A percentile compares a stretch with the other conserved stretches of the same genome.
phyloP scores from a whole-genome alignment of 306 rosid species.

The Ochetophila trinervis region DNA sequence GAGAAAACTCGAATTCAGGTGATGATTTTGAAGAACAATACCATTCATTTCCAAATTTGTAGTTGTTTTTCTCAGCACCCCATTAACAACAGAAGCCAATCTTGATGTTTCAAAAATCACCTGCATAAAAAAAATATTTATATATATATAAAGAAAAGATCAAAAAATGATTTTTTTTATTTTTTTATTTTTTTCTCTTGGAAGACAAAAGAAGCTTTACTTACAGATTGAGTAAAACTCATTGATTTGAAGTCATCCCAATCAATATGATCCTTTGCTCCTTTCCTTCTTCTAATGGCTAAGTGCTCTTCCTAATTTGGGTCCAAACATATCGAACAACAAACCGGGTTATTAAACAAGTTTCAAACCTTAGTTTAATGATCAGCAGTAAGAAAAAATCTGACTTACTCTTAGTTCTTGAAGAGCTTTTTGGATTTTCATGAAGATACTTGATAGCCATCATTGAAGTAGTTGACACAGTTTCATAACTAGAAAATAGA shows the following conservation, averaged over 20 bases:
- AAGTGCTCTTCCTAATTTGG: neutral
- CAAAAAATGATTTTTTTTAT: neutral
- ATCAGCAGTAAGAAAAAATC: neutral
- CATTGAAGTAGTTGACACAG: conserved; percentile 1
- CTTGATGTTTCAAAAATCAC: conserved; percentile 1
- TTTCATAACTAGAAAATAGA: neutral
- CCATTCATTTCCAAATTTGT: neutral
- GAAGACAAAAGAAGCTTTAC: neutral
- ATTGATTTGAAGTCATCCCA: neutral
- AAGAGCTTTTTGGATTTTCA: neutral
- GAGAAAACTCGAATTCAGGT: no score
- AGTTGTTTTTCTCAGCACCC: neutral
- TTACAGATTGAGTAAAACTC: neutral
- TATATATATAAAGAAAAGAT: neutral
- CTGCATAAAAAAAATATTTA: neutral
- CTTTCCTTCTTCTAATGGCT: neutral
- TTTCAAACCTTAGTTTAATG: no score
- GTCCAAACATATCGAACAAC: no score
- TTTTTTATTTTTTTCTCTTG: neutral
- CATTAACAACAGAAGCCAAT: neutral
- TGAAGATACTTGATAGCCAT: neutral
- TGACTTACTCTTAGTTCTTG: neutral
- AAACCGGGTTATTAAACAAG: no score
- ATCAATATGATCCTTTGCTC: neutral
- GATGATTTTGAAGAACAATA: neutral